Evolutionary conservation across 306 rosid genomes (phyloP).

Genomic region (Abrus pulchellus): DNA sequence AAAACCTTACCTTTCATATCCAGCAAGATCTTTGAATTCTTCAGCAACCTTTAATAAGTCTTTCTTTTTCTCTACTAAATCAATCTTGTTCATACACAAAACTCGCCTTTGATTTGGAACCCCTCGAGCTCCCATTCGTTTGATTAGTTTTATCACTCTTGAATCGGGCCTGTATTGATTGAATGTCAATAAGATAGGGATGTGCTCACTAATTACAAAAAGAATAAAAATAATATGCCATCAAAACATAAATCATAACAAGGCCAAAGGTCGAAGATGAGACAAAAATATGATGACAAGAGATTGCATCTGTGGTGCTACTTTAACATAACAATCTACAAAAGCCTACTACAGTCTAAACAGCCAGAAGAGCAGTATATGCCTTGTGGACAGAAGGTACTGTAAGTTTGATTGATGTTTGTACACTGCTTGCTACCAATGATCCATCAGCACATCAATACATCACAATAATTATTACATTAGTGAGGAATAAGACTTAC

Average conservation of each 20-base stretch:
- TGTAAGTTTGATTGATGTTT: constrained; percentile 13
- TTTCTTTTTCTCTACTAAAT: constrained; percentile 94
- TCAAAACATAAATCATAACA: neutral
- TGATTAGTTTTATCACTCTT: constrained; percentile 79
- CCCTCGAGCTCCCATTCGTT: constrained; percentile 74
- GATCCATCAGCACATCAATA: neutral
- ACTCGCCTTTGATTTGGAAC: constrained; percentile 83
- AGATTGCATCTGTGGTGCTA: constrained; percentile 2
- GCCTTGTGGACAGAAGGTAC: constrained; percentile 5
- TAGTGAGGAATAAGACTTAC: neutral
- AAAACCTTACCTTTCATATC: constrained; percentile 80
- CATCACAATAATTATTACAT: constrained; percentile 3
- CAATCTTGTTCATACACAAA: constrained; percentile 93
- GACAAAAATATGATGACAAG: constrained; percentile 20
- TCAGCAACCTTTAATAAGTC: constrained; percentile 79
- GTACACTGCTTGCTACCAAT: constrained; percentile 27
- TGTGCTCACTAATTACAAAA: constrained; percentile 23
- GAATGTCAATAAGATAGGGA: constrained; percentile 37
- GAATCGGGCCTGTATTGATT: constrained; percentile 73
- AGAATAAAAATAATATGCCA: constrained; percentile 16
- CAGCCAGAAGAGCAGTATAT: constrained; percentile 10
- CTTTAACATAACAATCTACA: constrained; percentile 29
- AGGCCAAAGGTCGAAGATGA: neutral
- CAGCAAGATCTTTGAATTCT: constrained; percentile 90
- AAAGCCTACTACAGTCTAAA: constrained; percentile 27